These are phyloP conservation scores for Scutellaria baicalensis DNA, from an alignment of 257 asterid species.

Conservation along the genomic window DNA sequence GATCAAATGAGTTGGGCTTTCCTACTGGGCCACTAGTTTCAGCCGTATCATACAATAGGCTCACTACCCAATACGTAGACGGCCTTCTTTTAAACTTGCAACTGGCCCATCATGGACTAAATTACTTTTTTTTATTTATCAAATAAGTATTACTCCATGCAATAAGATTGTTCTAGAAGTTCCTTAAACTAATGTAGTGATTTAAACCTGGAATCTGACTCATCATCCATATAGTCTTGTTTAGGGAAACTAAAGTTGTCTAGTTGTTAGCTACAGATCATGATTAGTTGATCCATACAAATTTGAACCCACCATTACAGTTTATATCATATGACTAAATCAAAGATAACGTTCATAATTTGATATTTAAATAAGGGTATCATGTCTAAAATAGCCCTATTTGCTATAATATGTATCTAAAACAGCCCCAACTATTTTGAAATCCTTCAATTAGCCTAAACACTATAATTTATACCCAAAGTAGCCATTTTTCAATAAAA, in stretches of 20 bases:
- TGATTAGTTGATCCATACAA: constrained; percentile 37
- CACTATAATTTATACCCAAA: too few species aligned
- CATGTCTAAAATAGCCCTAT: too few species aligned
- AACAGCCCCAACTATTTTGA: too few species aligned
- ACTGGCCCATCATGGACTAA: neutral
- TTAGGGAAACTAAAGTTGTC: neutral
- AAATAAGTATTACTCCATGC: too few species aligned
- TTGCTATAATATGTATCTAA: too few species aligned
- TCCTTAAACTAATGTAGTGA: neutral
- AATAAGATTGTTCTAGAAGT: too few species aligned
- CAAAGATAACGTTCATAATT: neutral
- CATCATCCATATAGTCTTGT: neutral
- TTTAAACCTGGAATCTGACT: neutral
- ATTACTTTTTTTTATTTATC: too few species aligned
- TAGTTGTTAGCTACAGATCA: constrained; percentile 26
- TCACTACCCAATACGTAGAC: neutral
- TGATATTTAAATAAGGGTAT: too few species aligned
- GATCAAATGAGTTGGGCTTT: neutral
- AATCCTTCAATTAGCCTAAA: too few species aligned
- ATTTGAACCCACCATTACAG: constrained; percentile 14
- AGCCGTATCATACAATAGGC: neutral
- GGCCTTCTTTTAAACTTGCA: neutral
- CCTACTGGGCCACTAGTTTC: neutral
- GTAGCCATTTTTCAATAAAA: too few species aligned
- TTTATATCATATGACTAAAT: neutral